Conservation (phyloP, 192 early-diverging fungal genomes). For the Nowakowskiella sp. region DNA sequence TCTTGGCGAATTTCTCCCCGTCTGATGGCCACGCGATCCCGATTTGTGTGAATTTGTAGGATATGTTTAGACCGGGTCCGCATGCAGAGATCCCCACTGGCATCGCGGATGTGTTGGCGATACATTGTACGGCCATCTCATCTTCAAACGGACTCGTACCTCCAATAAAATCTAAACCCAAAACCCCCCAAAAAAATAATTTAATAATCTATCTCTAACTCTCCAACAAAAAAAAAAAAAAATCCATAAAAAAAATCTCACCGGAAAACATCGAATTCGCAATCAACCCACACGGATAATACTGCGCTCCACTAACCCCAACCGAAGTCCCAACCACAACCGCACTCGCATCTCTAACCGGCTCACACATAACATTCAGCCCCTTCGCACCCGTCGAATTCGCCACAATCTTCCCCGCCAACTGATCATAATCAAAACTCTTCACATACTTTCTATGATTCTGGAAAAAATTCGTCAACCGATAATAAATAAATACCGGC, state of each 20-base stretch:
- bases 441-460: constrained; percentile 97
- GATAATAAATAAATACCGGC: constrained; percentile 90
- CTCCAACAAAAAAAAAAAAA: constrained; percentile 1
- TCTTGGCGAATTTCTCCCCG: constrained; percentile 50
- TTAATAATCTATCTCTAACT: background rate
- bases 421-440: constrained; percentile 74
- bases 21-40: constrained; percentile 90
- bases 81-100: no score
- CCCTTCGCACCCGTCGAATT: constrained; percentile 14
- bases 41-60: constrained; percentile 53
- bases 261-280: constrained; percentile 97
- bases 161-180: background rate
- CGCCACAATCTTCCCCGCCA: constrained; percentile 54
- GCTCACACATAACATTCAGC: constrained; percentile 21
- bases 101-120: constrained; percentile 25
- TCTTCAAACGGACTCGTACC: constrained; percentile 9
- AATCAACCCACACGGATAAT: constrained; percentile 96
- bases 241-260: constrained; percentile 19
- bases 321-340: constrained; percentile 6
- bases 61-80: constrained; percentile 18
- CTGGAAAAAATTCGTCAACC: constrained; percentile 97
- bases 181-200: constrained; percentile 31
- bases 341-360: constrained; percentile 10
- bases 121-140: constrained; percentile 2
- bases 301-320: constrained; percentile 24